Base-by-base conservation (phyloP, 2,329 filamentous ascomycete species). In the Diaporthe nobilis region DNA sequence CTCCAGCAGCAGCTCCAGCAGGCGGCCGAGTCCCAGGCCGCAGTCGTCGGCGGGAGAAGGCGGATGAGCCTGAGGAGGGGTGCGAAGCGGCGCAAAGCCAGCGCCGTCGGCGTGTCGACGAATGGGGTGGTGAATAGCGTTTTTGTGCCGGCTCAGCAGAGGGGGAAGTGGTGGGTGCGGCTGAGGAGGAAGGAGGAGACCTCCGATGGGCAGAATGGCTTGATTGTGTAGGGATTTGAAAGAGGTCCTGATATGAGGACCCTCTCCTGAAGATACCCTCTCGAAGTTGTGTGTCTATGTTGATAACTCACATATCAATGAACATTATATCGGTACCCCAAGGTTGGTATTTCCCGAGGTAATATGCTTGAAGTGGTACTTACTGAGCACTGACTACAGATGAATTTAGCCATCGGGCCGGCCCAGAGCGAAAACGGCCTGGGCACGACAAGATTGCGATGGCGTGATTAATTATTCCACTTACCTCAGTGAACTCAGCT, bases 1-100 rank as follows among this genome's bases (percentile, higher is more conserved):
- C 72, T 75, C 4, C 75, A 77, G 72, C 77, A 77, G 65, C 67
- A 73, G 31, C 70, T 72, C 42, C 47, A 71, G 49, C 71, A 73
- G 71, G 71, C 71, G 39, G 71, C 71, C 47, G 71, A 73, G 71
- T 65, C 71, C 20, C 57, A 73, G 58, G 44, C 42, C 4, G 47
- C 70, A 8, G 55, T 51, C 28, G 55, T 28, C 9, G n/a, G 71
- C n/a, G 71, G 57, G 25, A 73, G 31, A 37, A 65, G 71, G 49
- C 58, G 71, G 17, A 55, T 73, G 47, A 65, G 71, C 37, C 47
- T 65, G 17, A 65, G 71, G 17, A 73, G 47, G 37, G 71, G 71
- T 22, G 20, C 22, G 25, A 73, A 57, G 71, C 34, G n/a, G 47
- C 57, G 57, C 15, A 61, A 72, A 31, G 22, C 55, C 55, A 53